phyloP scores from a whole-genome alignment of 2,329 filamentous ascomycete species.

The Colletotrichum salicis region DNA sequence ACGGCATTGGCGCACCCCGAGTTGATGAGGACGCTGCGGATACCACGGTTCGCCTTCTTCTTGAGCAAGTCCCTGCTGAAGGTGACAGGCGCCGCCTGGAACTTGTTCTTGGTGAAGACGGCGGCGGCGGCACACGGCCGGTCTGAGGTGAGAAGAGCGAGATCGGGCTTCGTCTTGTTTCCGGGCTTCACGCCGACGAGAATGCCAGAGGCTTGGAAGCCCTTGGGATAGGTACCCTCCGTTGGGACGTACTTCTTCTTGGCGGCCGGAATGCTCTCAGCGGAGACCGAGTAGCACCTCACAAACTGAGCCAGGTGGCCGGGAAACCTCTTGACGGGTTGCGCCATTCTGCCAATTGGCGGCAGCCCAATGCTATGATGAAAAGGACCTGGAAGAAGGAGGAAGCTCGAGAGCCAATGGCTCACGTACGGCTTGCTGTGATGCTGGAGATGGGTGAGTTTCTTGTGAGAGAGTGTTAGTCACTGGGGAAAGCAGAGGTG shows the following conservation, averaged over 20 bases:
- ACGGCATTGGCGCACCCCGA: conserved; percentile 98
- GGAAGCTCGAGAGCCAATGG: conserved; percentile 25
- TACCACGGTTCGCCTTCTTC: conserved; percentile 72
- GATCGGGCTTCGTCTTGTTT: conserved; percentile 91
- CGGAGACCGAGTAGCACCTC: conserved; percentile 69
- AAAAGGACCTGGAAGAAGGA: not conserved
- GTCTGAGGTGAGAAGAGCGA: conserved; percentile 89
- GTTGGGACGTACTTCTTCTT: conserved; percentile 93
- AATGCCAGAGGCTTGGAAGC: conserved; percentile 86
- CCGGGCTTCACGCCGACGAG: conserved; percentile 93
- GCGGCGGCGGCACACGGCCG: conserved; percentile 86
- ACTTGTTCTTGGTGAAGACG: conserved; percentile 98
- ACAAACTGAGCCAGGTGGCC: conserved; percentile 38
- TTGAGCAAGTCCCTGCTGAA: conserved; percentile 80
- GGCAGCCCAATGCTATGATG: not conserved
- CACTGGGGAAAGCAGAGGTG: conserved; percentile 4
- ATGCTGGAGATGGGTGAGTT: conserved; percentile 5
- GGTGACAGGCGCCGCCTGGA: conserved; percentile 94
- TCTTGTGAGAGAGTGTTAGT: conserved; percentile 20
- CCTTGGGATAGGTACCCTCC: conserved; percentile 86
- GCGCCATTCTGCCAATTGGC: conserved; percentile 31
- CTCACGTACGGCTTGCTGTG: conserved; percentile 11
- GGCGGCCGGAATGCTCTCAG: conserved; percentile 73
- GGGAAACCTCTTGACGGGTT: conserved; percentile 34
- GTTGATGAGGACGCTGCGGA: conserved; percentile 89